Evolutionary conservation across 2,329 filamentous ascomycete species (phyloP).

Genomic region (Waltergamsia citrina): DNA sequence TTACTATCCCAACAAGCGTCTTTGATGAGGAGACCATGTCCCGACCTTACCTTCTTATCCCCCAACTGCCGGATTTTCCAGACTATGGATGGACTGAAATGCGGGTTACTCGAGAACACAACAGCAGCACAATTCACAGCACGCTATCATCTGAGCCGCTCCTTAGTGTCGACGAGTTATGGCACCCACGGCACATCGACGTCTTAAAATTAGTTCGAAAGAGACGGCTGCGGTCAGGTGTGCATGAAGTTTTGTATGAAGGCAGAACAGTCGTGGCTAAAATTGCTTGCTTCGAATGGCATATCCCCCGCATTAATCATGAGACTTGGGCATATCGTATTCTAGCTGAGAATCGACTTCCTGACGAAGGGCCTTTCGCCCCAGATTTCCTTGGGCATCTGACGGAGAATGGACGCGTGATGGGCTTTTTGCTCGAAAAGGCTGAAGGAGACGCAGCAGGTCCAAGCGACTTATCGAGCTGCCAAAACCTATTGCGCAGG

Average conservation of each 20-base stretch:
- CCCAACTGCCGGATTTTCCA: constrained; percentile 14
- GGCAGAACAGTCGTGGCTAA: constrained; percentile 15
- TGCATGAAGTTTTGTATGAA: constrained; percentile 8
- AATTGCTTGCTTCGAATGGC: constrained; percentile 20
- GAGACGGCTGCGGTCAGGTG: constrained; percentile 12
- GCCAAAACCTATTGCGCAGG: constrained; percentile 2
- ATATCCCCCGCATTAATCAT: constrained; percentile 16
- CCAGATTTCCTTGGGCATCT: constrained; percentile 4
- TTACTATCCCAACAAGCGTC: constrained; percentile 12
- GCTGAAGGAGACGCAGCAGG: constrained; percentile 2
- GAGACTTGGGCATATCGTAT: constrained; percentile 16
- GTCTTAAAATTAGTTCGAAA: constrained; percentile 12
- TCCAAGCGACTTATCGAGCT: constrained; percentile 2
- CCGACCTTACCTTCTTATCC: constrained; percentile 18
- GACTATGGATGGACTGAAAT: constrained; percentile 12
- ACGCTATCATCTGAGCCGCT: constrained; percentile 2
- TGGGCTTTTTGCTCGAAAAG: constrained; percentile 6
- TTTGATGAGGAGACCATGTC: constrained; percentile 19
- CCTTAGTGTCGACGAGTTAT: constrained; percentile 7
- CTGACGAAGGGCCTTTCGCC: constrained; percentile 2
- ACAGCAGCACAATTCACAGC: not conserved
- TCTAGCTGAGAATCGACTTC: constrained; percentile 2
- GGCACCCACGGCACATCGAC: constrained; percentile 13
- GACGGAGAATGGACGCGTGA: constrained; percentile 4
- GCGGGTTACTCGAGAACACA: not conserved